A percentile compares a stretch with the other conserved stretches of the same genome.
Evolutionary conservation across 2,329 filamentous ascomycete genomes (phyloP).

Genomic region (Pseudogymnoascus sp.): DNA sequence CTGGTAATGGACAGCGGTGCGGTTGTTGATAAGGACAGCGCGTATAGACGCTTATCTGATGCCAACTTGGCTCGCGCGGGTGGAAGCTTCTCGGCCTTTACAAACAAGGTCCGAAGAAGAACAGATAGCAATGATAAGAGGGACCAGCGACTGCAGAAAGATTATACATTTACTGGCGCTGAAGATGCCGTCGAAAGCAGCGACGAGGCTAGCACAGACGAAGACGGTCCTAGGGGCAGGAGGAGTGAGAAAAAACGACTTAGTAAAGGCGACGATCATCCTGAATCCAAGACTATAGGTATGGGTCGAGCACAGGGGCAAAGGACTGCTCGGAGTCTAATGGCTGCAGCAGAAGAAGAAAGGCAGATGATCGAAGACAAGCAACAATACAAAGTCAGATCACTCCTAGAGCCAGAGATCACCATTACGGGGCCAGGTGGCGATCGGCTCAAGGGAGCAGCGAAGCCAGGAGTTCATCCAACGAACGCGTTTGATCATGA

Average conservation of each 20-base stretch:
- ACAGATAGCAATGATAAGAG: conserved; percentile 19
- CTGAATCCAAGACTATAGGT: conserved; percentile 30
- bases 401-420: conserved; percentile 53
- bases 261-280: conserved; percentile 32
- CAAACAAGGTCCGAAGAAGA: conserved; percentile 22
- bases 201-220: conserved; percentile 51
- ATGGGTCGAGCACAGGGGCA: conserved; percentile 34
- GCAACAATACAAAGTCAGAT: conserved; percentile 27
- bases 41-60: conserved; percentile 66
- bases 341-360: conserved; percentile 73
- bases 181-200: conserved; percentile 28
- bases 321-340: conserved; percentile 51
- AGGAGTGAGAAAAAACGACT: conserved; percentile 41
- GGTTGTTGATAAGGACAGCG: conserved; percentile 60
- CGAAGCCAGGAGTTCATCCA: conserved; percentile 64
- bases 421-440: conserved; percentile 58
- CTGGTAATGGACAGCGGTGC: conserved; percentile 55
- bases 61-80: conserved; percentile 60
- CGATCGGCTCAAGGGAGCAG: conserved; percentile 49
- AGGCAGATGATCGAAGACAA: conserved; percentile 46
- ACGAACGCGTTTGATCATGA: conserved; percentile 74
- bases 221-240: conserved; percentile 57
- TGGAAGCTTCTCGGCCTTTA: conserved; percentile 51
- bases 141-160: conserved; percentile 26
- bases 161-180: conserved; percentile 24